Conservation (phyloP, 306 rosid genomes). For the Lathyrus aphaca region DNA sequence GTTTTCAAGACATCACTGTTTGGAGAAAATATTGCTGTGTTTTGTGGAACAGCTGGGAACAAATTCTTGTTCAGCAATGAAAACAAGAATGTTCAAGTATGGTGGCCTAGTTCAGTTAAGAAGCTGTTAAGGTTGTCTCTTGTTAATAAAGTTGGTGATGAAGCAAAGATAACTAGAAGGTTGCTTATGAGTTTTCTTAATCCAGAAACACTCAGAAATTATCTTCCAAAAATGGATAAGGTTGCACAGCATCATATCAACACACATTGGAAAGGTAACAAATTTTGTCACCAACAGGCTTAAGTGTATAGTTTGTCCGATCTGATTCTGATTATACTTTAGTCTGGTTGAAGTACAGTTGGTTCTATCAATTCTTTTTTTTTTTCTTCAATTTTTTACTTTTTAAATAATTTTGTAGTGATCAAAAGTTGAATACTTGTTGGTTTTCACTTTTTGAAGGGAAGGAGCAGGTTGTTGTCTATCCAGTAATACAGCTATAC, state of each 20-base stretch:
- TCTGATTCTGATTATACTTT: too few relatives aligned
- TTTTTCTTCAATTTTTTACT: too few relatives aligned
- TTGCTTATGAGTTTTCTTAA: slow-evolving; percentile 49
- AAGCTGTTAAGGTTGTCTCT: slow-evolving; percentile 46
- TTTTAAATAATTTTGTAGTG: neutral
- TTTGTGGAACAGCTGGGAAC: slow-evolving; percentile 53
- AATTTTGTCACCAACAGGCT: neutral
- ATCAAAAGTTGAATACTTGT: slow-evolving; percentile 11
- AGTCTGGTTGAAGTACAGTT: too few relatives aligned
- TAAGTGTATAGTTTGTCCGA: too few relatives aligned
- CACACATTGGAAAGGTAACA: slow-evolving; percentile 49
- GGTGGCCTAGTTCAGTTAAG: slow-evolving; percentile 54
- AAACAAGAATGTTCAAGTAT: slow-evolving; percentile 53
- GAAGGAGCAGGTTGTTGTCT: slow-evolving; percentile 43
- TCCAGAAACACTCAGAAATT: slow-evolving; percentile 51
- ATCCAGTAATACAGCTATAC: slow-evolving; percentile 40
- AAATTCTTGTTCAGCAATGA: slow-evolving; percentile 53
- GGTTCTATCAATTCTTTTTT: too few relatives aligned
- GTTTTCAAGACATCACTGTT: slow-evolving; percentile 53
- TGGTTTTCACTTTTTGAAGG: slow-evolving; percentile 42
- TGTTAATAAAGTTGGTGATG: slow-evolving; percentile 47
- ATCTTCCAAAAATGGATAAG: slow-evolving; percentile 49
- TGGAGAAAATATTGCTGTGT: slow-evolving; percentile 40
- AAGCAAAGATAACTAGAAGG: slow-evolving; percentile 45
- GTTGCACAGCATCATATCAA: slow-evolving; percentile 46